Percentiles rank a stretch among this genome's conserved stretches.
phyloP scores from a whole-genome alignment of 2,329 filamentous ascomycete genomes.

The Coniochaeta sp. region DNA sequence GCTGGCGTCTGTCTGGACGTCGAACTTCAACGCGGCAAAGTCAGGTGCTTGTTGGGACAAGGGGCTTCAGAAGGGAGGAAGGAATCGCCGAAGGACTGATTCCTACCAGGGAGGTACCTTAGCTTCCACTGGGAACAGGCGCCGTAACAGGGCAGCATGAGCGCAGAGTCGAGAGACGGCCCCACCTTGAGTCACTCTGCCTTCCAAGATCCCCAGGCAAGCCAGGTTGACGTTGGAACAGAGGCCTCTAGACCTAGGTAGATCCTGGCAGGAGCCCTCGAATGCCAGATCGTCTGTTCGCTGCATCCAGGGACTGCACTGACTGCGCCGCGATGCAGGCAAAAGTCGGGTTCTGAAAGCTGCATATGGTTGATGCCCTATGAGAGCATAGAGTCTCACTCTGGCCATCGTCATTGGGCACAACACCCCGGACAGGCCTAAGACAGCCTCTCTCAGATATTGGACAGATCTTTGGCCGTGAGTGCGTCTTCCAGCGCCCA shows the following conservation, averaged over 20 bases:
- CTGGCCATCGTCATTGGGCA: conserved; percentile 27
- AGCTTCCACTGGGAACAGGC: too few species aligned
- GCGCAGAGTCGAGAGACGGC: background rate
- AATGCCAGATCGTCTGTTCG: conserved; percentile 5
- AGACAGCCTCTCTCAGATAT: conserved; percentile 4
- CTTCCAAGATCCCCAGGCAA: background rate
- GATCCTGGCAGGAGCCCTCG: background rate
- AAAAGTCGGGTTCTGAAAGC: conserved; percentile 26
- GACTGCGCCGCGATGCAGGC: conserved; percentile 39
- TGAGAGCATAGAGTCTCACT: conserved; percentile 24
- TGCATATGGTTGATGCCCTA: conserved; percentile 34
- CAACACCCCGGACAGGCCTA: conserved; percentile 12
- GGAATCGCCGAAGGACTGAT: background rate
- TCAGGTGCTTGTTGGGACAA: background rate
- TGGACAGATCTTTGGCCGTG: conserved; percentile 4
- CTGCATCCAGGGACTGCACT: conserved; percentile 21
- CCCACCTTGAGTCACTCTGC: background rate
- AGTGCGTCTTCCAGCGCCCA: background rate
- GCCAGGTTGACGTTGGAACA: too few species aligned
- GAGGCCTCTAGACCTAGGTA: too few species aligned
- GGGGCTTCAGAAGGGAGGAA: too few species aligned
- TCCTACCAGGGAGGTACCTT: too few species aligned
- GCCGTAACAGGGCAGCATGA: background rate
- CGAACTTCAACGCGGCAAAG: background rate
- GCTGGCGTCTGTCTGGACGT: background rate